Base-by-base conservation (phyloP, 345 rosid species). In the Citrus sp. region DNA sequence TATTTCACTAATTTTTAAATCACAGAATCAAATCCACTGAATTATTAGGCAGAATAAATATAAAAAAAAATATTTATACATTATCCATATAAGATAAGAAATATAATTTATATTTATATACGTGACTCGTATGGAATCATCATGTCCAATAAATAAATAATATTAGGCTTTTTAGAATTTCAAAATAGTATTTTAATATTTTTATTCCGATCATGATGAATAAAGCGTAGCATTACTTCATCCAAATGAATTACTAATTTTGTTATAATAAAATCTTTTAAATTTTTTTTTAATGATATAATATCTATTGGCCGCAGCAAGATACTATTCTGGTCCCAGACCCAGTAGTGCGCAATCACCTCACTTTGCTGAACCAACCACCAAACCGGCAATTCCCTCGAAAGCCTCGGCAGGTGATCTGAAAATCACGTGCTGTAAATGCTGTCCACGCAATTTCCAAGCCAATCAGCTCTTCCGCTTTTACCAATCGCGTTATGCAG, bases 401-500 rank as follows among this genome's bases (percentile, higher is more conserved):
- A 46, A 62, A 12, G 38, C 19, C 9, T 7, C 14, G 40, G 27
- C 63, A 38, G 10, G 62, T 63, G 40, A n/a, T 60, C 46, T 67
- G 74, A 70, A 9, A 78, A 46, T 75, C 82, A 75, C 77, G 82
- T 75, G 77, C 35, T 13, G n/a, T 32, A 65, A 13, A 75, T 79
- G 82, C 59, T 70, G 77, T 79, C 83, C 83, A 76, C 72, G 78
- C 65, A 56, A 58, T 76, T 38, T 60, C 55, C 51, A 12, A n/a
- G 25, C 32, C 49, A 21, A 28, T 19, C 5, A 28, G 13, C 6
- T 14, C 0, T 2, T 0, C 9, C 56, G 7, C 40, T 46, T 21
- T 34, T 21, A 54, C 30, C 80, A 67, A 56, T 24, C 58, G 74
- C 67, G 0, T 30, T 22, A 2, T 10, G 7, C 13, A 0, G 67